These are phyloP conservation scores for Beta vulgaris DNA, from an alignment of 148 eudicot genomes.

Conservation along the genomic window DNA sequence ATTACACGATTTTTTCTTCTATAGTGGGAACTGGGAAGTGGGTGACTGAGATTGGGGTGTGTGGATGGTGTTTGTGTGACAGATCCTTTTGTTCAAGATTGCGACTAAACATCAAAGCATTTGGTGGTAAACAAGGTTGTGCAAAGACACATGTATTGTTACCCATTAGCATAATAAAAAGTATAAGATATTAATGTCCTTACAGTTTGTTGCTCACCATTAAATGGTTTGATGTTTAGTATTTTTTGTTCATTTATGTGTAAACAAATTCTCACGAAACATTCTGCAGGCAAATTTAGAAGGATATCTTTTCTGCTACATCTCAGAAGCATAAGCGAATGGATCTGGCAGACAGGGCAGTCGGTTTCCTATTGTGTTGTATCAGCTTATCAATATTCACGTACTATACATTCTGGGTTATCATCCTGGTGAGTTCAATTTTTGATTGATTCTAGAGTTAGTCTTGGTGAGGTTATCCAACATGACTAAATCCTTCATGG, in stretches of 20 bases:
- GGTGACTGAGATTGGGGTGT: neutral
- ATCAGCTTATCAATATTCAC: conserved; percentile 80
- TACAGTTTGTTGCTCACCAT: too few species aligned
- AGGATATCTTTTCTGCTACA: neutral
- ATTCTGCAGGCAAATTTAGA: neutral
- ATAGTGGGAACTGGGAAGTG: too few species aligned
- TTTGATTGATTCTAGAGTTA: conserved; percentile 2
- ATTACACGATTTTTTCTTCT: neutral
- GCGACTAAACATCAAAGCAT: too few species aligned
- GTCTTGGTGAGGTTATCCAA: neutral
- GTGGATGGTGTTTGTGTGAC: neutral
- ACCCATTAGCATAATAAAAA: too few species aligned
- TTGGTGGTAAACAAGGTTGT: too few species aligned
- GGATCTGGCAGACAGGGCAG: conserved; percentile 90
- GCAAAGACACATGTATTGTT: too few species aligned
- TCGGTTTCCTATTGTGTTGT: conserved; percentile 63
- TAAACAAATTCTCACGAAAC: neutral
- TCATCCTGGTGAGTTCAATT: conserved; percentile 63
- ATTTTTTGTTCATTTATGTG: neutral
- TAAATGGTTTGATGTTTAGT: too few species aligned
- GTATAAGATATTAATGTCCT: too few species aligned
- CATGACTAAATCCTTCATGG: conserved; percentile 9
- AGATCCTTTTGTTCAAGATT: neutral
- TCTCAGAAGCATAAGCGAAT: conserved; percentile 29
- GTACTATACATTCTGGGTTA: conserved; percentile 90